Conservation (phyloP, 257 asterid genomes). For the Craterostigma plantagineum region DNA sequence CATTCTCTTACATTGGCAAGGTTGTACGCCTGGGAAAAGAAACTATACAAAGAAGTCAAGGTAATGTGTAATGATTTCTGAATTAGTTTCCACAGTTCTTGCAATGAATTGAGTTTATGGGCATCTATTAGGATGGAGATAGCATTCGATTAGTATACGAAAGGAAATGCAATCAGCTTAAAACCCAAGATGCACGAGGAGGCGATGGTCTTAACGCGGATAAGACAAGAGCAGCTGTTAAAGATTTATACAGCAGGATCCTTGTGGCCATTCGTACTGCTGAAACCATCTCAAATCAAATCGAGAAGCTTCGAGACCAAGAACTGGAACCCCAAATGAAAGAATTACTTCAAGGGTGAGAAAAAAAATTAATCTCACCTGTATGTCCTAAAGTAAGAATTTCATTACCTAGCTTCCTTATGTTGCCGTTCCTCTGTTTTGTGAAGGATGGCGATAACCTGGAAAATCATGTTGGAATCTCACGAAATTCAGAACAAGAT, state of each 20-base stretch:
- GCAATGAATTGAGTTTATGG: not conserved
- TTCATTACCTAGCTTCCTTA: too few species aligned
- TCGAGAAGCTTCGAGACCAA: slow-evolving; percentile 57
- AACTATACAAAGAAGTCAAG: slow-evolving; percentile 80
- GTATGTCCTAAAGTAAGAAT: too few species aligned
- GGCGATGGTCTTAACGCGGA: slow-evolving; percentile 45
- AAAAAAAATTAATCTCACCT: not conserved
- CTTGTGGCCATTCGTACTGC: slow-evolving; percentile 77
- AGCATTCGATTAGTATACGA: slow-evolving; percentile 47
- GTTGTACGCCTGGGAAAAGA: slow-evolving; percentile 92
- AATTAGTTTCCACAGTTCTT: not conserved
- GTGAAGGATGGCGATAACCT: slow-evolving; percentile 63
- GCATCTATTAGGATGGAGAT: slow-evolving; percentile 49
- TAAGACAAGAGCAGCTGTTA: slow-evolving; percentile 69
- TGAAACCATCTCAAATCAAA: slow-evolving; percentile 68
- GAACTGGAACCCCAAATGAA: slow-evolving; percentile 80
- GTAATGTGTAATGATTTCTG: slow-evolving; percentile 14
- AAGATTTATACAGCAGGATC: slow-evolving; percentile 77
- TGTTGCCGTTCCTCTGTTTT: not conserved
- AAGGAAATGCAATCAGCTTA: slow-evolving; percentile 56
- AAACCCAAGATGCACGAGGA: slow-evolving; percentile 54
- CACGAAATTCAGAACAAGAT: slow-evolving; percentile 86
- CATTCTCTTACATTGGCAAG: slow-evolving; percentile 74
- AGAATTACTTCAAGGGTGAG: slow-evolving; percentile 77
- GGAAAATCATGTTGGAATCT: slow-evolving; percentile 63